Conservation (phyloP, 1,284 basidiomycete genomes). For the Cutaneotrichosporon sp. region DNA sequence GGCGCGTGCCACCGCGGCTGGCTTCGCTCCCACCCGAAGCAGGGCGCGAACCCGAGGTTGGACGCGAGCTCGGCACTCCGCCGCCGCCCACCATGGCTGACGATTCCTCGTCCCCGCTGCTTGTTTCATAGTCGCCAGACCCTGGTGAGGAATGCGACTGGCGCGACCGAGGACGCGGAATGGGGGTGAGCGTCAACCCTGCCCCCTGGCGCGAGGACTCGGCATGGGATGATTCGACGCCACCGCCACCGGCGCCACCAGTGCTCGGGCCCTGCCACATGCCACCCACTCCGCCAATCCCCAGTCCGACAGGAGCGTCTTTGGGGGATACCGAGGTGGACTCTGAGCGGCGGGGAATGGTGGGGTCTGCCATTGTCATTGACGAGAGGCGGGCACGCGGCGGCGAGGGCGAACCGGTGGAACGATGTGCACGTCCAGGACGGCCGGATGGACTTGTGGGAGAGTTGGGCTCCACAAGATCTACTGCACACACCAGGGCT, state of each 20-base stretch:
- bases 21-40: conserved; percentile 6
- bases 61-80: not conserved
- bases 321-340: not conserved
- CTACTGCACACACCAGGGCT: conserved; percentile 33
- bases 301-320: not conserved
- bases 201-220: not conserved
- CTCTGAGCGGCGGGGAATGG: not conserved
- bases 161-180: not conserved
- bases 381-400: not conserved
- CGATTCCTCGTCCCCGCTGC: not conserved
- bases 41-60: conserved; percentile 2
- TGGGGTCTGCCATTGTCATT: not conserved
- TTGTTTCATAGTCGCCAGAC: conserved; percentile 1
- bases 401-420: not conserved
- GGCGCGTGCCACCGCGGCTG: conserved; percentile 4
- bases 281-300: not conserved
- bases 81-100: not conserved
- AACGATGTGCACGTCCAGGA: not conserved
- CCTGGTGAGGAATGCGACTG: not conserved
- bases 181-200: not conserved
- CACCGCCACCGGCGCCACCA: not conserved
- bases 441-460: not conserved
- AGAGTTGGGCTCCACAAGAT: conserved; percentile 14
- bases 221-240: not conserved
- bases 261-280: not conserved